Percentiles rank a stretch among this genome's conserved stretches.
Conservation (phyloP, 345 rosid species). For the Anastatica hierochuntica region DNA sequence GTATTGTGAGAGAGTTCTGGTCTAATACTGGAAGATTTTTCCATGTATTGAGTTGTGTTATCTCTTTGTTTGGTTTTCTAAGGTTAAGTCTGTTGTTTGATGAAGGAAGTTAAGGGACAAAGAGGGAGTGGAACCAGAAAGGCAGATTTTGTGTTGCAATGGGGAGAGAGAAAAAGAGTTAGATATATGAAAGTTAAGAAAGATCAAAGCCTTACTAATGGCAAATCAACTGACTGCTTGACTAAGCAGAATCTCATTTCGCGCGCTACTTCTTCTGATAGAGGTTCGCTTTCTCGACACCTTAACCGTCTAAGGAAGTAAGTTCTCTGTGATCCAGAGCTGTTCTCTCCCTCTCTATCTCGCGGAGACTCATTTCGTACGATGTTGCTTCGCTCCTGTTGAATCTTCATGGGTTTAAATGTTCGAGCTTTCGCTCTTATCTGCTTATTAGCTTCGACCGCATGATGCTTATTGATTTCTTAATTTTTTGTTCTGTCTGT, state of each 20-base stretch:
- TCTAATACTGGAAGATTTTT: too few relatives aligned
- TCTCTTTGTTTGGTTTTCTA: neutral
- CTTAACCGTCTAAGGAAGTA: constrained; percentile 46
- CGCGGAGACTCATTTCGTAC: too few relatives aligned
- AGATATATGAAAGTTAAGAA: constrained; percentile 73
- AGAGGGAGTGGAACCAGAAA: constrained; percentile 40
- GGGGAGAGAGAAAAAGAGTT: constrained; percentile 84
- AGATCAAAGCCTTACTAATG: constrained; percentile 36
- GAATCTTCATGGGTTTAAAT: too few relatives aligned
- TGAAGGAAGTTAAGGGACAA: constrained; percentile 64
- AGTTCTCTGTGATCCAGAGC: constrained; percentile 3
- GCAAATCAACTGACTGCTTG: constrained; percentile 42
- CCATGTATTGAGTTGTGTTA: too few relatives aligned
- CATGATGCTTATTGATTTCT: too few relatives aligned
- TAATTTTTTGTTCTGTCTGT: too few relatives aligned
- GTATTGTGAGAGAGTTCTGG: too few relatives aligned
- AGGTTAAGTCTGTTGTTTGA: constrained; percentile 21
- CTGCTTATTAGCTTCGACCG: too few relatives aligned
- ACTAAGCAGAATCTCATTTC: constrained; percentile 48
- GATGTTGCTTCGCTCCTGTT: too few relatives aligned
- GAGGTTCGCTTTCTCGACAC: constrained; percentile 42
- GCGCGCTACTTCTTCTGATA: constrained; percentile 34
- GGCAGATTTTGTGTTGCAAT: constrained; percentile 74
- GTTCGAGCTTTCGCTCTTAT: too few relatives aligned
- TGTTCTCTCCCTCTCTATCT: neutral